These are phyloP conservation scores for Centaurea solstitialis DNA, from an alignment of 129 eudicot species.

Conservation along the genomic window DNA sequence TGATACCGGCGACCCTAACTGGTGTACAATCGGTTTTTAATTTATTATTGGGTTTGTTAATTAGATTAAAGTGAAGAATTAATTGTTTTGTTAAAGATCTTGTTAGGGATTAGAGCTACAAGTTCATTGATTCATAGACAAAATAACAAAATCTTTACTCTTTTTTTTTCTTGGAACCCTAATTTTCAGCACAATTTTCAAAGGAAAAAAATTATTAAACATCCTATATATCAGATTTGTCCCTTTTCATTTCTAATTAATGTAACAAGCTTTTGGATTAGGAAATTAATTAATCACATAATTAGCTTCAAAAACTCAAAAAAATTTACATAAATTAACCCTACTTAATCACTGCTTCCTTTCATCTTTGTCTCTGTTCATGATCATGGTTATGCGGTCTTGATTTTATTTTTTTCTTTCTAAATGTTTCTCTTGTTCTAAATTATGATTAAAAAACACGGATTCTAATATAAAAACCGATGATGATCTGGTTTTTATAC, in stretches of 20 bases:
- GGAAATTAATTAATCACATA: neutral
- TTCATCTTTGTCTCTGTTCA: constrained; percentile 7
- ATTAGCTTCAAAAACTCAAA: neutral
- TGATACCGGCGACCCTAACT: no score
- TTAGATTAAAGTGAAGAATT: neutral
- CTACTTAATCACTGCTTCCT: neutral
- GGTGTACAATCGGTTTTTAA: neutral
- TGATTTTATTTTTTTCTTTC: neutral
- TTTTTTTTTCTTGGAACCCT: constrained; percentile 36
- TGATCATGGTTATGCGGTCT: constrained; percentile 14
- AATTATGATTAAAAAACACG: neutral
- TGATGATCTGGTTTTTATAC: neutral
- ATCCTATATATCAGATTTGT: constrained; percentile 9
- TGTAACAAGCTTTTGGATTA: constrained; percentile 12
- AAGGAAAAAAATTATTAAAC: constrained; percentile 5
- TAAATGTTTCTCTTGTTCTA: neutral
- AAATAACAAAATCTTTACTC: constrained; percentile 6
- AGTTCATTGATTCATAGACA: constrained; percentile 14
- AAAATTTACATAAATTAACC: constrained; percentile 1
- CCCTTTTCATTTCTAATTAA: constrained; percentile 23
- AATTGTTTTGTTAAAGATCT: constrained; percentile 1
- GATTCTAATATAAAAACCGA: neutral
- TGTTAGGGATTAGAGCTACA: constrained; percentile 37
- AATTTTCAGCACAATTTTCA: constrained; percentile 27
- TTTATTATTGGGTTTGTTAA: neutral